Percentiles rank a stretch among this genome's conserved stretches.
phyloP scores from a whole-genome alignment of 2,329 filamentous ascomycete species.

The Sporothrix pseudoabietina region DNA sequence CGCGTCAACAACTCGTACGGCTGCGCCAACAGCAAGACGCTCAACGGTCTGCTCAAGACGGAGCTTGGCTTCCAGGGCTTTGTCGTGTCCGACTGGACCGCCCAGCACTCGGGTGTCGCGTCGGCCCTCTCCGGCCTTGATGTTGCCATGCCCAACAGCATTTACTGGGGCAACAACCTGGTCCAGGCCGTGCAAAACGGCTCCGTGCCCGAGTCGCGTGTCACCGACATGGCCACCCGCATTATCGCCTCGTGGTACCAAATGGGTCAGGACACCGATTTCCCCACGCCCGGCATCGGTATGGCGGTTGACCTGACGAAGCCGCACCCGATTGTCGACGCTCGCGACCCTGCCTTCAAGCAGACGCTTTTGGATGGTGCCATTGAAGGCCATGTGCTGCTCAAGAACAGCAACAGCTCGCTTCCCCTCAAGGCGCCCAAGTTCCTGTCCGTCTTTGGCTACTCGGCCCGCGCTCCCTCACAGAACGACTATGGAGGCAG shows the following conservation, averaged over 20 bases:
- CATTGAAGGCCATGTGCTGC: conserved; percentile 63
- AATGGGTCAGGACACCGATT: conserved; percentile 54
- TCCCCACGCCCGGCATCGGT: conserved; percentile 53
- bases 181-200: conserved; percentile 62
- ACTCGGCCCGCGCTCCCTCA: conserved; percentile 56
- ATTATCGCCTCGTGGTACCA: conserved; percentile 60
- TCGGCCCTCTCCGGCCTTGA: conserved; percentile 68
- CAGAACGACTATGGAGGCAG: conserved; percentile 45
- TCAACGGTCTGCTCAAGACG: conserved; percentile 66
- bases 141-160: conserved; percentile 64
- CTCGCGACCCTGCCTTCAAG: conserved; percentile 51
- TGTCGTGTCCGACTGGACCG: conserved; percentile 67
- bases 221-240: conserved; percentile 44
- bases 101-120: conserved; percentile 65
- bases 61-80: conserved; percentile 64
- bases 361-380: conserved; percentile 56
- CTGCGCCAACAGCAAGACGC: conserved; percentile 66
- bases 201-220: conserved; percentile 55
- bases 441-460: conserved; percentile 62
- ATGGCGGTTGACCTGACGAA: conserved; percentile 53
- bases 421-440: conserved; percentile 56
- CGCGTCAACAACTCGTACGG: conserved; percentile 69
- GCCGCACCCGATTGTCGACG: conserved; percentile 58
- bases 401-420: conserved; percentile 61
- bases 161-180: conserved; percentile 57